These are phyloP conservation scores for Fusarium nanum DNA, from an alignment of 2,329 filamentous ascomycete species.

Conservation along the genomic window DNA sequence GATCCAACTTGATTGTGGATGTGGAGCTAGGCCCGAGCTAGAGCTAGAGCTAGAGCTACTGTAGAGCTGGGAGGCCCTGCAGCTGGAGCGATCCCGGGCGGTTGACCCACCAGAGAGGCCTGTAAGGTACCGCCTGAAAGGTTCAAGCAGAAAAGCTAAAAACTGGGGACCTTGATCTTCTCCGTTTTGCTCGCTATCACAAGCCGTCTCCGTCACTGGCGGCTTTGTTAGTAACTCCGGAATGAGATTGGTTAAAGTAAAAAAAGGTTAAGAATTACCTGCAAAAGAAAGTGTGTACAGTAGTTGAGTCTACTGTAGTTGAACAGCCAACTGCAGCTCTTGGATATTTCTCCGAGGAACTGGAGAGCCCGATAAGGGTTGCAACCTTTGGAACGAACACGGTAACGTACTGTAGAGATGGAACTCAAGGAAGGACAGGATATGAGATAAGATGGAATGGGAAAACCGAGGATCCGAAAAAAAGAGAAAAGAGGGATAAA, in stretches of 20 bases:
- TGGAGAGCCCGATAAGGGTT: constrained; percentile 5
- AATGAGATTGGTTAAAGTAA: constrained; percentile 4
- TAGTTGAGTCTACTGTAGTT: not conserved
- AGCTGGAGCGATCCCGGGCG: constrained; percentile 11
- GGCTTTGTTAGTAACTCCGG: constrained; percentile 14
- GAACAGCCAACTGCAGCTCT: constrained; percentile 6
- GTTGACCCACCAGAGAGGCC: constrained; percentile 31
- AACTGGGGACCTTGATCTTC: not conserved
- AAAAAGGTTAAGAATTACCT: not conserved
- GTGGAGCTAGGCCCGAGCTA: not conserved
- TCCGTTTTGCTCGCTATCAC: not conserved
- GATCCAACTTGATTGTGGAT: constrained; percentile 16
- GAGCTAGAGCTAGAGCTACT: not conserved
- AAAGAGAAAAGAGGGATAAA: not conserved
- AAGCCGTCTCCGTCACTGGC: constrained; percentile 32
- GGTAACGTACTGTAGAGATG: not conserved
- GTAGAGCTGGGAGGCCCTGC: not conserved
- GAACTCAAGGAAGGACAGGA: constrained; percentile 6
- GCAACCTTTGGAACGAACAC: constrained; percentile 11
- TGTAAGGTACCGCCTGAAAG: constrained; percentile 39
- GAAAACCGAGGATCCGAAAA: constrained; percentile 6
- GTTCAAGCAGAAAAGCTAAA: constrained; percentile 29
- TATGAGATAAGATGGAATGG: not conserved
- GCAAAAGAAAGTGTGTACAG: not conserved
- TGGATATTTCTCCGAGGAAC: constrained; percentile 24